Evolutionary conservation across 2,329 filamentous ascomycete genomes (phyloP).

Genomic region (Alternaria burnsii): DNA sequence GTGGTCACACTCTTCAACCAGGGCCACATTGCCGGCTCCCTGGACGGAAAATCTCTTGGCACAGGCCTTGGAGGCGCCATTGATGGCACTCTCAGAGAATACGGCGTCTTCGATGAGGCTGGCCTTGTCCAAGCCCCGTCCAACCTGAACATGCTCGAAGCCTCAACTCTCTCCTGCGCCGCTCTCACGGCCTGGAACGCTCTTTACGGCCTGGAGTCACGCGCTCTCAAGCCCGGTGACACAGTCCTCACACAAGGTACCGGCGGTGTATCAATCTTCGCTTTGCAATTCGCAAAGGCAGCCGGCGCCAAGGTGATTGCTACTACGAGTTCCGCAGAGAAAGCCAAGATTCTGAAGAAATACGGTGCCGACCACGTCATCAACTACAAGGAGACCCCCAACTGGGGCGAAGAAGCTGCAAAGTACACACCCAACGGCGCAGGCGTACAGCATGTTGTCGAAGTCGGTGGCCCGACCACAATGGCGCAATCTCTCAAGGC

Average conservation of each 20-base stretch:
- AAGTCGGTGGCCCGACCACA: conserved; percentile 72
- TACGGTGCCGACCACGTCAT: conserved; percentile 65
- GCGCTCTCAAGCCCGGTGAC: conserved; percentile 49
- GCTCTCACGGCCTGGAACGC: conserved; percentile 61
- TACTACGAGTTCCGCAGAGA: conserved; percentile 62
- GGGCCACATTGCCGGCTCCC: conserved; percentile 61
- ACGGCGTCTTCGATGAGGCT: conserved; percentile 71
- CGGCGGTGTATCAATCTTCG: conserved; percentile 73
- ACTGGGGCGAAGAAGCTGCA: conserved; percentile 65
- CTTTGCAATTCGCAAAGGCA: conserved; percentile 64
- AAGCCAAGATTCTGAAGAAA: conserved; percentile 60
- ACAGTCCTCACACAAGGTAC: conserved; percentile 74
- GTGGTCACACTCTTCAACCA: conserved; percentile 72
- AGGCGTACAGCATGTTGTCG: conserved; percentile 70
- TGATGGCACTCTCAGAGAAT: conserved; percentile 73
- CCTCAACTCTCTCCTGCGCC: conserved; percentile 58
- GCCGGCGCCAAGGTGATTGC: conserved; percentile 66
- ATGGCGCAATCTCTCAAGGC: conserved; percentile 62
- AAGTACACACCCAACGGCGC: conserved; percentile 59
- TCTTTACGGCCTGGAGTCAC: conserved; percentile 58
- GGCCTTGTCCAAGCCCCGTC: conserved; percentile 72
- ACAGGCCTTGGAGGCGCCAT: conserved; percentile 73
- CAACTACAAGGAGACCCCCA: conserved; percentile 62
- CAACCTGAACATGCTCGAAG: conserved; percentile 59
- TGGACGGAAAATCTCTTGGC: conserved; percentile 49